phyloP scores from a whole-genome alignment of 306 rosid genomes.

The Citrullus amarus region DNA sequence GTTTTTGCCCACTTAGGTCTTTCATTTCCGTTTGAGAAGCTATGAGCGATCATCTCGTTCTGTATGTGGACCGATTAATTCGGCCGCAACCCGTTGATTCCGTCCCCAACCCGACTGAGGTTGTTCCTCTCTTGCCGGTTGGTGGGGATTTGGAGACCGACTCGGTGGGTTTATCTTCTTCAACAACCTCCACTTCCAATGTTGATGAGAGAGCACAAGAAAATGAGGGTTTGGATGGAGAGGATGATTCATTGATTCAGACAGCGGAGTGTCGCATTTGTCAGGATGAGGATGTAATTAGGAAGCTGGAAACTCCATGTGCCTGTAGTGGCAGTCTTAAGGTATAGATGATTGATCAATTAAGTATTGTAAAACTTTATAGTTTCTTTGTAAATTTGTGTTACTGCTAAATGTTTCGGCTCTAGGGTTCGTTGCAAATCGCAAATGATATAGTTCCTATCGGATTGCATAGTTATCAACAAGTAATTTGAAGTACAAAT shows the following conservation, averaged over 20 bases:
- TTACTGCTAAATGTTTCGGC: not conserved
- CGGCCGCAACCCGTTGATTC: conserved; percentile 37
- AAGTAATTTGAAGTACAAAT: not conserved
- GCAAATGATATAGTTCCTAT: not conserved
- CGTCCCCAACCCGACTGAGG: conserved; percentile 7
- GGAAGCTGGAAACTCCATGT: conserved; percentile 79
- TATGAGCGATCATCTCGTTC: conserved; percentile 83
- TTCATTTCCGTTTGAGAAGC: conserved; percentile 5
- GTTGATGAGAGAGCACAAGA: conserved; percentile 4
- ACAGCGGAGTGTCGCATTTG: conserved; percentile 90
- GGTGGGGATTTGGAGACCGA: conserved; percentile 3
- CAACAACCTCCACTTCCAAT: conserved; percentile 13
- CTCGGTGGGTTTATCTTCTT: conserved; percentile 21
- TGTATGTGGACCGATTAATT: conserved; percentile 55
- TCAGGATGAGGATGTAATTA: conserved; percentile 72
- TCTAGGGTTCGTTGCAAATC: not conserved
- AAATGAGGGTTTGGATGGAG: conserved; percentile 24
- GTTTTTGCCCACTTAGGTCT: conserved; percentile 15
- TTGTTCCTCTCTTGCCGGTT: conserved; percentile 19
- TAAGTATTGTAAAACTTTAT: not conserved
- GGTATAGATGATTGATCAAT: conserved; percentile 23
- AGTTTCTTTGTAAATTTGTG: not conserved
- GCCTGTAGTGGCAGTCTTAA: conserved; percentile 91
- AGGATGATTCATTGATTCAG: conserved; percentile 66
- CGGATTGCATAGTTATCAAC: not conserved